Evolutionary conservation across 164 flowering plant genomes (phyloP).

Genomic region (Stephania yunnanensis): DNA sequence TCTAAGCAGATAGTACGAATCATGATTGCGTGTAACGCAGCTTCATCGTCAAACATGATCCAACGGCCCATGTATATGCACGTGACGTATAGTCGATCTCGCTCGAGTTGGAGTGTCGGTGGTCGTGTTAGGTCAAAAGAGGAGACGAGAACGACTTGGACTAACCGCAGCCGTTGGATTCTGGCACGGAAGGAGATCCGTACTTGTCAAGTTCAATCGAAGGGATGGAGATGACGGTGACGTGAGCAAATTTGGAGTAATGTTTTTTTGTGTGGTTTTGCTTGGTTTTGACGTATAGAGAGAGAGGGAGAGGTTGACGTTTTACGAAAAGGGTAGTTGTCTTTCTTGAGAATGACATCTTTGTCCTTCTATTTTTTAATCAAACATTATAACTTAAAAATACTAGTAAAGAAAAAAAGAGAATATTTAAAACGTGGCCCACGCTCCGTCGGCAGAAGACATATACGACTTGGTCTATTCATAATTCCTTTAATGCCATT

Average conservation of each 20-base stretch:
- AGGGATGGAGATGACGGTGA: background rate
- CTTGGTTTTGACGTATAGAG: background rate
- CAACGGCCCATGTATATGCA: background rate
- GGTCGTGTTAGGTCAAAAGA: background rate
- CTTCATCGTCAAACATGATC: background rate
- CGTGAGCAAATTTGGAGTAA: background rate
- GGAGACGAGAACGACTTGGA: background rate
- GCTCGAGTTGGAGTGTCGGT: constrained; percentile 9
- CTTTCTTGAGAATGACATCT: constrained; percentile 1
- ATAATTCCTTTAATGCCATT: too few species aligned
- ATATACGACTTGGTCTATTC: background rate
- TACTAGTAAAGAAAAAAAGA: too few species aligned
- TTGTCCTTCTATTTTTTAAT: background rate
- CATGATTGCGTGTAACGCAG: background rate
- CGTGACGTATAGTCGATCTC: background rate
- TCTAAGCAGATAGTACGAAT: background rate
- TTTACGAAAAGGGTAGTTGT: background rate
- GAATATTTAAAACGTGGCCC: background rate
- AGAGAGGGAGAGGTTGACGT: constrained; percentile 1
- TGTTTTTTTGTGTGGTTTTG: background rate
- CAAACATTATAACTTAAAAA: too few species aligned
- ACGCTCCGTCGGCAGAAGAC: background rate
- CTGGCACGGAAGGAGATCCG: background rate
- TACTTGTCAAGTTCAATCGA: background rate
- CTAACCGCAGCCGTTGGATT: background rate